phyloP scores from a whole-genome alignment of 345 rosid genomes.

The Draba incana region DNA sequence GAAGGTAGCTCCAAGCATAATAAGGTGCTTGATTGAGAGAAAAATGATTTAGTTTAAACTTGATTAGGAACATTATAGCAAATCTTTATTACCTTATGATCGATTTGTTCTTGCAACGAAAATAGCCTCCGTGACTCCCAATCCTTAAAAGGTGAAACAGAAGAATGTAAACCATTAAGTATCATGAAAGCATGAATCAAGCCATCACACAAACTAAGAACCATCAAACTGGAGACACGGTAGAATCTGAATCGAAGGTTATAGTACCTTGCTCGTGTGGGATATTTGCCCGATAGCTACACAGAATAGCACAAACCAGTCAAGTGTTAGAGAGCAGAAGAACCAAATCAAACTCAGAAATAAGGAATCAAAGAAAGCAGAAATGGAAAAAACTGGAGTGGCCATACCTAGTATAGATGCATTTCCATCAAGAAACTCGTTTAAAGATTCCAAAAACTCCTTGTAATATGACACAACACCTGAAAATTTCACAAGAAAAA shows the following conservation, averaged over 20 bases:
- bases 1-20: neutral
- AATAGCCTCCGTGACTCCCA: conserved; percentile 72
- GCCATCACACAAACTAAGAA: conserved; percentile 2
- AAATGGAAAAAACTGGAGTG: neutral
- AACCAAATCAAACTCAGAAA: conserved; percentile 12
- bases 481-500: conserved; percentile 33
- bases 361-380: conserved; percentile 9
- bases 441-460: conserved; percentile 73
- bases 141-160: conserved; percentile 46
- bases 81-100: conserved; percentile 66
- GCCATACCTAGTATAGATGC: conserved; percentile 61
- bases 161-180: conserved; percentile 1
- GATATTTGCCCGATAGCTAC: conserved; percentile 75
- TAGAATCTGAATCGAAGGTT: neutral
- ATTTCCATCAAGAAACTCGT: conserved; percentile 61
- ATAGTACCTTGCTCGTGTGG: conserved; percentile 71
- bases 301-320: conserved; percentile 19
- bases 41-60: neutral
- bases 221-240: neutral
- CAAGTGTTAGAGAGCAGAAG: conserved; percentile 17
- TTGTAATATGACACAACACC: conserved; percentile 78
- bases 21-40: neutral
- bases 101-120: conserved; percentile 78
- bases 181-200: conserved; percentile 2
- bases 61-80: neutral